Evolutionary conservation across 73 alveolate species (phyloP), one percentile per base, ranked within the genome.

Genomic region (Stentor roeselii): DNA sequence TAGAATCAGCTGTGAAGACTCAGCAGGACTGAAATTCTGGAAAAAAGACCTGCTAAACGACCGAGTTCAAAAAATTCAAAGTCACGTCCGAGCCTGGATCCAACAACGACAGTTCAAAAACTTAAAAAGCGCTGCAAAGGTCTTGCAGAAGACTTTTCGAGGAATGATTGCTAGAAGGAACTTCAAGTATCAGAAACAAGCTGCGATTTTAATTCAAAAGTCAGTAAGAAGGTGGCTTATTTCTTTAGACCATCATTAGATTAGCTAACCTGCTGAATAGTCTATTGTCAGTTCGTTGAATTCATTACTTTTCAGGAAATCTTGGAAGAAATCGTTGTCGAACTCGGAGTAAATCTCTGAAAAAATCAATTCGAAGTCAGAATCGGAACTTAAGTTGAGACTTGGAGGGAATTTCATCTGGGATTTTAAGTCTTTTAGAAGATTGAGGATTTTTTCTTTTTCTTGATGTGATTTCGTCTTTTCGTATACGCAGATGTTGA

Each of bases 111-210:
- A 67, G 34, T 67, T 67, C 37, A 21, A 34, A 21, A 32, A 67
- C 34, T 11, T 67, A n/a, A 67, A 32, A 40, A 36, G 34, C 11
- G 80, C 80, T 0, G 80, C 80, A 1, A 67, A 67, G 37, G 34
- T 40, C 34, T 40, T 67, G 1, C 80, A 67, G 34, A 67, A 32
- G 34, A 32, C 80, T 0, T 21, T 67, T 21, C n/a, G 80, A 30
- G 80, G 80, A 67, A 67, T 67, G 80, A n/a, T 67, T 21, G 80
- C 80, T 27, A n/a, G 80, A n/a, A 67, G 34, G 2, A 21, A 67
- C 41, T 67, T 67, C 80, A 67, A 67, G 2, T 67, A 67, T 32
- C 80, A 67, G 41, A 67, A 67, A 67, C n/a, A 67, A 21, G 80
- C 80, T 21, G 80, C 80, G 1, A 32, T 67, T 34, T 30, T 67